Percentiles rank a stretch among this genome's conserved stretches.
Conservation (phyloP, 2,329 filamentous ascomycete genomes). For the Ophiostoma novo-ulmi region DNA sequence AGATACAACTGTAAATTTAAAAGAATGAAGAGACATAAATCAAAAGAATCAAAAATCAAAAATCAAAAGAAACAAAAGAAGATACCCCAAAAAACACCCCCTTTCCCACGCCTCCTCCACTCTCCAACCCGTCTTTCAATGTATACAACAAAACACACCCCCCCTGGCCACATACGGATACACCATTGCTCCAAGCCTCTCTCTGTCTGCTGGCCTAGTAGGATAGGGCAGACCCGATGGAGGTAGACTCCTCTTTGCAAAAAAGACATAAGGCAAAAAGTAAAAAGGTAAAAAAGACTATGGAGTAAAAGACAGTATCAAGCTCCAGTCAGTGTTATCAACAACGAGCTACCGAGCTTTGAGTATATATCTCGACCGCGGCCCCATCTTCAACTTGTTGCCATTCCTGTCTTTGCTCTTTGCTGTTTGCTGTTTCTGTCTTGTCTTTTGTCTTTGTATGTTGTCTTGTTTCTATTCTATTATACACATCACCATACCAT, state of each 20-base stretch:
- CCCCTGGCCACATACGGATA: conserved; percentile 6
- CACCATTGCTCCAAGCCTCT: conserved; percentile 13
- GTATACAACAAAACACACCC: not conserved
- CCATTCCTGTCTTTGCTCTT: conserved; percentile 7
- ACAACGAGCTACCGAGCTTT: conserved; percentile 6
- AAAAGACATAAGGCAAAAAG: not conserved
- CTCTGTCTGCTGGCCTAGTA: not conserved
- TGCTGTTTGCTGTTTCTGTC: conserved; percentile 12
- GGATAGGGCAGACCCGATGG: conserved; percentile 14
- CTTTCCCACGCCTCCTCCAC: conserved; percentile 13
- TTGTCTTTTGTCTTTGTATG: not conserved
- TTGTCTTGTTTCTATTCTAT: not conserved
- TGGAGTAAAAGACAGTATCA: conserved; percentile 12
- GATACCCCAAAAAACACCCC: not conserved
- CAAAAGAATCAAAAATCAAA: not conserved
- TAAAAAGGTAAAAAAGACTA: not conserved
- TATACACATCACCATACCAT: not conserved
- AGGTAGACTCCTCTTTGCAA: not conserved
- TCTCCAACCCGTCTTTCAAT: not conserved
- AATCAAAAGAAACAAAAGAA: not conserved
- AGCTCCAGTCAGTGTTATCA: conserved; percentile 12
- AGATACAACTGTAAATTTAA: not conserved
- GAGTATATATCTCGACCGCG: conserved; percentile 26
- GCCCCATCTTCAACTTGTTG: conserved; percentile 18
- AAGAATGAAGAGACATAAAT: not conserved